A percentile compares a stretch with the other conserved stretches of the same genome.
Conservation (phyloP, 2,329 filamentous ascomycete genomes). For the Colletotrichum theobromicola region DNA sequence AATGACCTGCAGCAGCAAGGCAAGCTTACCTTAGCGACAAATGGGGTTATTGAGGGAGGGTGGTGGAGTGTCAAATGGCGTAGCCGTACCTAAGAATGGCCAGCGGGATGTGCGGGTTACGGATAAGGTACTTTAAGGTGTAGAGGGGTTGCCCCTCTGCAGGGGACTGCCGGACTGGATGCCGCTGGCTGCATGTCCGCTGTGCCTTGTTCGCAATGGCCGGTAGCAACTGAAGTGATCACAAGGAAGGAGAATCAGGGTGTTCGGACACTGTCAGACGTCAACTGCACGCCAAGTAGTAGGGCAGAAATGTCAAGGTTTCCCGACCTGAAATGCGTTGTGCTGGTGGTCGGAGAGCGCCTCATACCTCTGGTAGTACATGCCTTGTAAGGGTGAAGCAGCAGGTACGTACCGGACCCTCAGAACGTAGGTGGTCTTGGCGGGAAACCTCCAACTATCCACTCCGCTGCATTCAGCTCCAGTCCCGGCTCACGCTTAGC, state of each 20-base stretch:
- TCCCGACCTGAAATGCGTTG: not conserved
- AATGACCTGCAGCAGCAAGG: not conserved
- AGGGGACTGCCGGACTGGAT: constrained; percentile 3
- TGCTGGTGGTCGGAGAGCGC: not conserved
- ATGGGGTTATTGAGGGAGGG: not conserved
- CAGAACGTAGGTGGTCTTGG: not conserved
- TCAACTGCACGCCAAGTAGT: not conserved
- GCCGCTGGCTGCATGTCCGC: not conserved
- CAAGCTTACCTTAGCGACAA: not conserved
- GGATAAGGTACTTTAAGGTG: constrained; percentile 7
- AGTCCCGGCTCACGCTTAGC: constrained; percentile 11
- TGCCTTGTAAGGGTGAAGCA: not conserved
- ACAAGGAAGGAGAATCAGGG: not conserved
- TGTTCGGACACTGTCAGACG: not conserved
- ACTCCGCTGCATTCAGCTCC: constrained; percentile 19
- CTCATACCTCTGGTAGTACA: not conserved
- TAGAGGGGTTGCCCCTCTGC: constrained; percentile 12
- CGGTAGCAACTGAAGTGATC: not conserved
- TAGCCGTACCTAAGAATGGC: not conserved
- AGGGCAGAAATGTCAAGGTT: not conserved
- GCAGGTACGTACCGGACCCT: constrained; percentile 18
- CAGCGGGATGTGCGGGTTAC: constrained; percentile 4
- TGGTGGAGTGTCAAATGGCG: not conserved
- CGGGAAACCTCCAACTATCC: constrained; percentile 22
- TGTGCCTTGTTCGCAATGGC: not conserved